phyloP scores from a whole-genome alignment of 2,329 filamentous ascomycete species.

The Exophiala sideris region DNA sequence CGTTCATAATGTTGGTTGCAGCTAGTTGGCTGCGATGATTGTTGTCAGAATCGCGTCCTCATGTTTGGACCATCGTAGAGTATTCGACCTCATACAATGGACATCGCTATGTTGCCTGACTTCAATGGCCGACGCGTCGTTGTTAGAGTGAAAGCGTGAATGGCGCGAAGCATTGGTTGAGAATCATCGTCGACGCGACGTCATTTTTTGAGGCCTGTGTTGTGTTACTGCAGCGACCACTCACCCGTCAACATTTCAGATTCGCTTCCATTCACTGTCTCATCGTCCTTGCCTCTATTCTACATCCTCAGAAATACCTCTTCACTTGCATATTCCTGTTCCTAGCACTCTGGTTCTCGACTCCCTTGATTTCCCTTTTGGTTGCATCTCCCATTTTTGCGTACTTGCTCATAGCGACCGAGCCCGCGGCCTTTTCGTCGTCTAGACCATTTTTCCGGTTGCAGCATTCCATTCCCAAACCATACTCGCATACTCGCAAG shows the following conservation, averaged over 20 bases:
- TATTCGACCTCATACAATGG: too few species aligned
- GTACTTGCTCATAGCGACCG: neutral
- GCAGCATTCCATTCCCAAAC: slow-evolving; percentile 20
- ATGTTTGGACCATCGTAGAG: neutral
- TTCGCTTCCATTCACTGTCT: neutral
- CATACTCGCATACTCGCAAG: slow-evolving; percentile 15
- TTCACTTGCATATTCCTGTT: neutral
- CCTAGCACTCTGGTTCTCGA: neutral
- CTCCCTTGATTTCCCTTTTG: neutral
- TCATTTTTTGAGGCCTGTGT: slow-evolving; percentile 4
- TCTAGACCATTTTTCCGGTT: slow-evolving; percentile 25
- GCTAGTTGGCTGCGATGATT: neutral
- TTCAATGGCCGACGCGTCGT: neutral
- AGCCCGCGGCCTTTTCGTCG: slow-evolving; percentile 1
- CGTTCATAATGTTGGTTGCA: slow-evolving; percentile 20
- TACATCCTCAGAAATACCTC: neutral
- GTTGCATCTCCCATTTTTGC: neutral
- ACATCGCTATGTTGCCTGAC: too few species aligned
- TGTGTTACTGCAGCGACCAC: slow-evolving; percentile 13
- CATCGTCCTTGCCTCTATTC: neutral
- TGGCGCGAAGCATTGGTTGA: neutral
- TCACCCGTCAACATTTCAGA: neutral
- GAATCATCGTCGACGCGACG: neutral
- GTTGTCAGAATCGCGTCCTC: neutral
- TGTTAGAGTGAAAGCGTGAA: slow-evolving; percentile 1